Conservation (phyloP, 106 monocot species). For the Dendrobium catenatum region DNA sequence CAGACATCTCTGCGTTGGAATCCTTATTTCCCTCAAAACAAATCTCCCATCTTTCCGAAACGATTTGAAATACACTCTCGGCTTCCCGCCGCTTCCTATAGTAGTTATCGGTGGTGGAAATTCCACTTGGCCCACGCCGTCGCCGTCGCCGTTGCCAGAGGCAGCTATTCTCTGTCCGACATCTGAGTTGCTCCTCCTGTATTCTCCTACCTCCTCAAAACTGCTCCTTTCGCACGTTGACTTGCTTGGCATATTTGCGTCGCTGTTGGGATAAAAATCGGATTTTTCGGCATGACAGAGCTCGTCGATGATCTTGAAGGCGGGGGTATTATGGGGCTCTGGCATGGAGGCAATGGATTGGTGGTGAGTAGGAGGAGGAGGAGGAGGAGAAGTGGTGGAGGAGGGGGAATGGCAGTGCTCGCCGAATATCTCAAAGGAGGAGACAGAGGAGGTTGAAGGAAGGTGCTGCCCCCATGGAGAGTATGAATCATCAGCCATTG, state of each 20-base stretch:
- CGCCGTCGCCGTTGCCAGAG: neutral
- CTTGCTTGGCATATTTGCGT: neutral
- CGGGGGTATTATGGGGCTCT: slow-evolving; percentile 1
- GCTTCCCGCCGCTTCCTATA: slow-evolving; percentile 35
- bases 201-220: neutral
- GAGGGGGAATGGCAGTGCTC: slow-evolving; percentile 11
- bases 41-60: slow-evolving; percentile 23
- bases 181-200: slow-evolving; percentile 19
- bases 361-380: neutral
- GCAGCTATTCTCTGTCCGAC: neutral
- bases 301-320: slow-evolving; percentile 26
- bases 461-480: slow-evolving; percentile 19
- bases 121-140: neutral
- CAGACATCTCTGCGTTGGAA: slow-evolving; percentile 28
- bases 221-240: neutral
- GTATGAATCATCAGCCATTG: slow-evolving; percentile 10
- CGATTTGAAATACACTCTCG: slow-evolving; percentile 28
- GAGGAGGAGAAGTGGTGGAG: neutral
- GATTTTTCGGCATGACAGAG: slow-evolving; percentile 11
- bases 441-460: neutral
- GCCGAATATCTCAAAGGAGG: slow-evolving; percentile 26
- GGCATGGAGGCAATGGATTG: slow-evolving; percentile 11
- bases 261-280: neutral
- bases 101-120: slow-evolving; percentile 56
- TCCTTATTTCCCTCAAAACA: slow-evolving; percentile 38